phyloP scores from a whole-genome alignment of 2,329 filamentous ascomycete genomes.

The Xylaria sp. region DNA sequence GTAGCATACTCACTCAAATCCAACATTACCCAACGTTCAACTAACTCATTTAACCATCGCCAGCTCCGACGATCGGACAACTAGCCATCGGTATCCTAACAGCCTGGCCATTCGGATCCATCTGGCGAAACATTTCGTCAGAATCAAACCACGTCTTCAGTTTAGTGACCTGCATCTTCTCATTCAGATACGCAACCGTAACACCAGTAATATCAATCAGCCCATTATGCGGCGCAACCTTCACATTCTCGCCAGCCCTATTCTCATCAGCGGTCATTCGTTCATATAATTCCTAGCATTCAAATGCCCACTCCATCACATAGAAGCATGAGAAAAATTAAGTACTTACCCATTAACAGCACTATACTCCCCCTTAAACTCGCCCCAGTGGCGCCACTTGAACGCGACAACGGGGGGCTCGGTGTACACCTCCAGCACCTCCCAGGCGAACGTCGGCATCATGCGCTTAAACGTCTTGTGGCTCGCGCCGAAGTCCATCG shows the following conservation, averaged over 20 bases:
- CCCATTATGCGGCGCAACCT: slow-evolving; percentile 68
- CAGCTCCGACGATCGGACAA: slow-evolving; percentile 13
- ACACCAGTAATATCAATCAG: slow-evolving; percentile 72
- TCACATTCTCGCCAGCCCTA: slow-evolving; percentile 72
- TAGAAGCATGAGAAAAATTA: no score
- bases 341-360: slow-evolving; percentile 68
- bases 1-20: no score
- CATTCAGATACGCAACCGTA: slow-evolving; percentile 70
- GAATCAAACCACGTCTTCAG: slow-evolving; percentile 75
- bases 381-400: slow-evolving; percentile 75
- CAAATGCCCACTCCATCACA: neutral
- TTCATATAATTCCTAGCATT: no score
- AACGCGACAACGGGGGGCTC: slow-evolving; percentile 71
- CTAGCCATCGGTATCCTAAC: slow-evolving; percentile 13
- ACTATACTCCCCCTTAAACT: slow-evolving; percentile 73
- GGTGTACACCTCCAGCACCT: slow-evolving; percentile 74
- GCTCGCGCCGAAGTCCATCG: slow-evolving; percentile 69
- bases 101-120: slow-evolving; percentile 49
- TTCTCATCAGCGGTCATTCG: neutral
- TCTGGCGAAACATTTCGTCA: slow-evolving; percentile 73
- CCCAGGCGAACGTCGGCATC: slow-evolving; percentile 79
- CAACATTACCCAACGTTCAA: slow-evolving; percentile 3
- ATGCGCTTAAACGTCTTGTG: slow-evolving; percentile 78
- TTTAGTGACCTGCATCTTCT: slow-evolving; percentile 65
- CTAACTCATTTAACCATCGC: neutral